A percentile compares a stretch with the other conserved stretches of the same genome.
phyloP scores from a whole-genome alignment of 805 yeast species.

The Starmerella apicola region DNA sequence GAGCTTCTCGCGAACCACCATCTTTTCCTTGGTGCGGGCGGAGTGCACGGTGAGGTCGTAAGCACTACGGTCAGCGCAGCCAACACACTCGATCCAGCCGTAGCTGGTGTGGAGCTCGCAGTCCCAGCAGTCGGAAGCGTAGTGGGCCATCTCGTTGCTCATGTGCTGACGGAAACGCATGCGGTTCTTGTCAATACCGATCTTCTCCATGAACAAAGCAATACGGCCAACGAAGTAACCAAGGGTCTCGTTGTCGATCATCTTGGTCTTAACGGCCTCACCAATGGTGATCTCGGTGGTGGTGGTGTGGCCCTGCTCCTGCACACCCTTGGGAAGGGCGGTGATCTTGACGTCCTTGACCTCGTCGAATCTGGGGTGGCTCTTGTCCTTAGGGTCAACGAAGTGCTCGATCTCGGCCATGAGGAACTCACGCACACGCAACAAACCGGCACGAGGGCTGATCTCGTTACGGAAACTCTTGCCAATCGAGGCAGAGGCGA shows the following conservation, averaged over 20 bases:
- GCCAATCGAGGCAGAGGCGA: constrained; percentile 98
- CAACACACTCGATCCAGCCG: constrained; percentile 99
- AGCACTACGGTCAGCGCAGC: constrained; percentile 99
- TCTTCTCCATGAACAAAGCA: constrained; percentile 65
- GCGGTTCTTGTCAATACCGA: constrained; percentile 77
- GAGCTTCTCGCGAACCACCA: constrained; percentile 84
- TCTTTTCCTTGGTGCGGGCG: constrained; percentile 86
- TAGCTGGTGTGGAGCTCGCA: constrained; percentile 91
- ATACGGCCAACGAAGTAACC: constrained; percentile 96
- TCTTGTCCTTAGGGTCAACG: constrained; percentile 84
- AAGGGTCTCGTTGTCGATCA: constrained; percentile 93
- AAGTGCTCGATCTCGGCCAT: constrained; percentile 99
- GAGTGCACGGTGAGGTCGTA: constrained; percentile 93
- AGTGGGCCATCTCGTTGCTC: constrained; percentile 99
- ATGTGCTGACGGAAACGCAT: constrained; percentile 97
- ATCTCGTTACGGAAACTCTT: constrained; percentile 98
- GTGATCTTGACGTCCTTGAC: constrained; percentile 60
- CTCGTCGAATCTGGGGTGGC: constrained; percentile 66
- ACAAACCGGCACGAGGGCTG: constrained; percentile 93
- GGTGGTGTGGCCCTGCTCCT: constrained; percentile 70
- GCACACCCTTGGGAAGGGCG: constrained; percentile 78
- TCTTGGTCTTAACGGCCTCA: constrained; percentile 74
- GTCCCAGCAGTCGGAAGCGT: constrained; percentile 99
- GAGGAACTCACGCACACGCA: constrained; percentile 95
- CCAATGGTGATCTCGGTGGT: constrained; percentile 59